A percentile compares a stretch with the other conserved stretches of the same genome.
These are phyloP conservation scores for Quercus ilex DNA, from an alignment of 306 rosid genomes.

Conservation along the genomic window DNA sequence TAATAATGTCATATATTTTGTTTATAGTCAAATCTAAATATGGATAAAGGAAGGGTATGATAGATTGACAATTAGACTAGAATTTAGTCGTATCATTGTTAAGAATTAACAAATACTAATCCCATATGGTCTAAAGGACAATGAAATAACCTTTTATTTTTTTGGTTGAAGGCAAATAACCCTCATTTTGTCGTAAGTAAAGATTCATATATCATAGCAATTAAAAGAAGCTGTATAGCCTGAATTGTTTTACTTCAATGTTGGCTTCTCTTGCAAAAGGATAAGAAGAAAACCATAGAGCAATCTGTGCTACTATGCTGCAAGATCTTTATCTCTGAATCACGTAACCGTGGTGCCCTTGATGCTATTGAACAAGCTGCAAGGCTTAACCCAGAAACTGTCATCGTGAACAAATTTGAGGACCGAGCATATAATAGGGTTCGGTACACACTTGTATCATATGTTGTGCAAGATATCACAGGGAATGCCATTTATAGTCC, in stretches of 20 bases:
- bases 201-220: neutral
- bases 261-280: slow-evolving; percentile 21
- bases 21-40: no score
- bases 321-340: slow-evolving; percentile 67
- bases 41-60: no score
- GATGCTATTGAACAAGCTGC: slow-evolving; percentile 72
- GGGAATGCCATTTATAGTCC: slow-evolving; percentile 77
- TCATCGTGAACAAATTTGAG: slow-evolving; percentile 52
- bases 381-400: slow-evolving; percentile 47
- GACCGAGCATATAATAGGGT: slow-evolving; percentile 68
- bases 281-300: slow-evolving; percentile 50
- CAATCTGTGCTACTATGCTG: slow-evolving; percentile 66
- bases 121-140: no score
- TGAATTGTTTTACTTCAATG: neutral
- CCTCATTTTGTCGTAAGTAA: no score
- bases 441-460: slow-evolving; percentile 66
- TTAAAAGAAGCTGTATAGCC: neutral
- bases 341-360: slow-evolving; percentile 52
- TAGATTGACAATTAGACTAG: no score
- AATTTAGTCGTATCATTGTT: no score
- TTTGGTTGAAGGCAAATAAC: no score
- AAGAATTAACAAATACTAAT: no score
- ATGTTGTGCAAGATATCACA: slow-evolving; percentile 56
- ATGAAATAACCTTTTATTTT: no score
- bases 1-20: no score